These are phyloP conservation scores for Zymoseptoria pseudotritici DNA, from an alignment of 2,329 filamentous ascomycete species.

Conservation along the genomic window DNA sequence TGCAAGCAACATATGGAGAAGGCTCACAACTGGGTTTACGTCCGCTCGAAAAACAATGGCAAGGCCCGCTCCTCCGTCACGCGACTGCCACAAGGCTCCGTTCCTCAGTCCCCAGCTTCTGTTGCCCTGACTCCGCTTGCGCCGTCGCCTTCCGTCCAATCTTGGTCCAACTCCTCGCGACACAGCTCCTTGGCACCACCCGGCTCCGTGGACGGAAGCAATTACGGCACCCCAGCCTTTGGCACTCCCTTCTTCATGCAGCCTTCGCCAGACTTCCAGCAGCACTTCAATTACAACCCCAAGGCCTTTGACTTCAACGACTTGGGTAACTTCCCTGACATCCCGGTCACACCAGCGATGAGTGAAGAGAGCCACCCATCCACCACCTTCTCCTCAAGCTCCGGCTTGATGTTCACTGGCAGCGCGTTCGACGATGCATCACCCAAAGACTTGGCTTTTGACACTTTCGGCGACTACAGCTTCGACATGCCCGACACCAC, in stretches of 20 bases:
- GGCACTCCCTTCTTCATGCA: constrained; percentile 22
- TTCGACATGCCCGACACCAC: constrained; percentile 8
- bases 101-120: constrained; percentile 56
- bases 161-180: constrained; percentile 25
- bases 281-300: constrained; percentile 30
- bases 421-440: constrained; percentile 37
- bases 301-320: constrained; percentile 29
- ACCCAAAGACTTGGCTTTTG: constrained; percentile 50
- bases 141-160: constrained; percentile 36
- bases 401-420: constrained; percentile 32
- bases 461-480: constrained; percentile 51
- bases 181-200: constrained; percentile 28
- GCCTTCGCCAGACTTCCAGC: constrained; percentile 27
- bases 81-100: constrained; percentile 53
- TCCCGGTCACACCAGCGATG: constrained; percentile 29
- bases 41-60: constrained; percentile 86
- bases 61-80: constrained; percentile 51
- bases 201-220: constrained; percentile 25
- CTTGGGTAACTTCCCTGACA: constrained; percentile 19
- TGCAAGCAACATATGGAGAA: constrained; percentile 99
- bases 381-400: constrained; percentile 31
- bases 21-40: constrained; percentile 82
- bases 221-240: constrained; percentile 21
- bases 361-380: constrained; percentile 28
- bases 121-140: constrained; percentile 29